A percentile compares a stretch with the other conserved stretches of the same genome.
phyloP scores from a whole-genome alignment of 805 yeast genomes.

The Zygosaccharomyces siamensis region DNA sequence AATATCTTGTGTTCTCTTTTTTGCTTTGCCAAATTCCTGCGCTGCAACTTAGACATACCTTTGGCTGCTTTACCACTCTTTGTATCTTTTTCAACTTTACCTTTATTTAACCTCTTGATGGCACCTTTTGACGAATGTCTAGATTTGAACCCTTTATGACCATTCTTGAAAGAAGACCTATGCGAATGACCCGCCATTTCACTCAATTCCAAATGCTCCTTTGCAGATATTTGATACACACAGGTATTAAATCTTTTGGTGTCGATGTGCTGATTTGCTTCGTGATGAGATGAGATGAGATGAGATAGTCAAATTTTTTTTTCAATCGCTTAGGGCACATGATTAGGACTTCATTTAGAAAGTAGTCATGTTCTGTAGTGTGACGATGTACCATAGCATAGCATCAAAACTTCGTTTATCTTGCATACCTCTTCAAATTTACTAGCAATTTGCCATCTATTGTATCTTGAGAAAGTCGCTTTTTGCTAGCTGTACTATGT shows the following conservation, averaged over 20 bases:
- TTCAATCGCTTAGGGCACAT: conserved; percentile 2
- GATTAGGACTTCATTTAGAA: not conserved
- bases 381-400: not conserved
- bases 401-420: too few species aligned
- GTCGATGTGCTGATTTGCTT: not conserved
- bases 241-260: not conserved
- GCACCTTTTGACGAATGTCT: conserved; percentile 88
- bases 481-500: too few species aligned
- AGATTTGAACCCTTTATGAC: conserved; percentile 86
- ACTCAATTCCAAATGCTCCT: not conserved
- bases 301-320: conserved; percentile 16
- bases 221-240: not conserved
- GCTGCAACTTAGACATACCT: conserved; percentile 47
- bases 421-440: too few species aligned
- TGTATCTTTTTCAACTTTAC: conserved; percentile 75
- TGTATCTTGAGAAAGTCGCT: too few species aligned
- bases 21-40: conserved; percentile 78
- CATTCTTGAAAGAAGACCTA: conserved; percentile 74
- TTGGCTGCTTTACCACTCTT: conserved; percentile 46
- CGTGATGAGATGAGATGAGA: conserved; percentile 11
- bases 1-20: conserved; percentile 65
- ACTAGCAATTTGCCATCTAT: too few species aligned
- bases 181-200: conserved; percentile 75
- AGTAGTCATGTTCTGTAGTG: not conserved
- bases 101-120: conserved; percentile 72